phyloP scores from a whole-genome alignment of 805 yeast species.

The Wickerhamomyces rabaulensis region DNA sequence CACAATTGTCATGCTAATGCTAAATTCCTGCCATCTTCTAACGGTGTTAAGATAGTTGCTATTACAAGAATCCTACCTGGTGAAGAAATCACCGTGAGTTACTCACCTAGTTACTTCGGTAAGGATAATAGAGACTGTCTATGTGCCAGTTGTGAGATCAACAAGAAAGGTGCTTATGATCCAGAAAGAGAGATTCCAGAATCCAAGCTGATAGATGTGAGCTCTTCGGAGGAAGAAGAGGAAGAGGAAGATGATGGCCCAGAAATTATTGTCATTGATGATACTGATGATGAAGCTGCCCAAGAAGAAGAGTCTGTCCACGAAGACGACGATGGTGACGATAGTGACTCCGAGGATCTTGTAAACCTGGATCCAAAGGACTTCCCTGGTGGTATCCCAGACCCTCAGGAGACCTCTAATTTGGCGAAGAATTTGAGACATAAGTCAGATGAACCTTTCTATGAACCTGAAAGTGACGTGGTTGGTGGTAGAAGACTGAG shows the following conservation, averaged over 20 bases:
- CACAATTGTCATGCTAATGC: slow-evolving; percentile 44
- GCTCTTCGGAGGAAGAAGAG: slow-evolving; percentile 2
- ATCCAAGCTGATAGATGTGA: slow-evolving; percentile 2
- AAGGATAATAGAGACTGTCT: slow-evolving; percentile 35
- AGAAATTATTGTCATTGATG: slow-evolving; percentile 1
- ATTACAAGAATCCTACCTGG: slow-evolving; percentile 31
- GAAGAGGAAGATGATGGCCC: background rate
- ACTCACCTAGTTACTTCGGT: slow-evolving; percentile 40
- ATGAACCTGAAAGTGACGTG: slow-evolving; percentile 4
- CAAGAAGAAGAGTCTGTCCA: slow-evolving; percentile 2
- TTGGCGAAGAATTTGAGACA: background rate
- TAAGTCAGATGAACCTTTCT: background rate
- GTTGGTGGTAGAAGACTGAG: slow-evolving; percentile 16
- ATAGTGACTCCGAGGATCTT: background rate
- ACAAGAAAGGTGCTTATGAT: slow-evolving; percentile 25
- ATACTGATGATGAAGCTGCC: slow-evolving; percentile 5
- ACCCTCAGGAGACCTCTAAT: background rate
- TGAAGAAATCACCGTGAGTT: slow-evolving; percentile 42
- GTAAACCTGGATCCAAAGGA: background rate
- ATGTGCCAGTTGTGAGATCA: slow-evolving; percentile 38
- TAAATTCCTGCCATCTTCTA: slow-evolving; percentile 26
- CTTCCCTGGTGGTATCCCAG: background rate
- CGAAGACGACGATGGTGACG: slow-evolving; percentile 1
- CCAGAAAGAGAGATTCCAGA: slow-evolving; percentile 12
- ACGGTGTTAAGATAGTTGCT: slow-evolving; percentile 30